Percentiles rank a stretch among this genome's conserved stretches.
Evolutionary conservation across 805 yeast species (phyloP).

Genomic region (Candida argentea): DNA sequence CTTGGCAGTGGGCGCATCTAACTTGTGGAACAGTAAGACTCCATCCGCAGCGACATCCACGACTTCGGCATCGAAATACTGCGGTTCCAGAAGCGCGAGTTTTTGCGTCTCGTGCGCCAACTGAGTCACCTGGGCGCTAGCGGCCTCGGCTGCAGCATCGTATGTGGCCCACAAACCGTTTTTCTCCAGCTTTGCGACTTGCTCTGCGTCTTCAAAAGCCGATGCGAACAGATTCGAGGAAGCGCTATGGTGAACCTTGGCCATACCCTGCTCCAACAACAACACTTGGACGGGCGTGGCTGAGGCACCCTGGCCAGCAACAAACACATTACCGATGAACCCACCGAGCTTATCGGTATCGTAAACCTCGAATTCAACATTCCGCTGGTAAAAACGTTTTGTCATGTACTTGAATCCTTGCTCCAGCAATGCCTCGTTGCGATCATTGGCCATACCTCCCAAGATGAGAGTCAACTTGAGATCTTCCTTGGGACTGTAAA

Average conservation of each 20-base stretch:
- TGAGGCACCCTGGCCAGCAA: conserved; percentile 34
- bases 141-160: conserved; percentile 31
- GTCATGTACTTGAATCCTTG: conserved; percentile 46
- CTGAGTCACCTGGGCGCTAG: conserved; percentile 14
- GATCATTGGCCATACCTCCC: conserved; percentile 54
- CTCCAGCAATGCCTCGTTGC: conserved; percentile 27
- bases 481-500: conserved; percentile 64
- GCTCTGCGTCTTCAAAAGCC: conserved; percentile 53
- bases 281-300: conserved; percentile 48
- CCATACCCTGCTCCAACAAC: conserved; percentile 54
- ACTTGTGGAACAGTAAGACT: conserved; percentile 34
- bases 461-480: conserved; percentile 58
- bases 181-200: conserved; percentile 41
- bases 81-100: conserved; percentile 23
- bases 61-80: conserved; percentile 44
- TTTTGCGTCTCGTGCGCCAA: conserved; percentile 4
- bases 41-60: conserved; percentile 38
- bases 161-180: conserved; percentile 63
- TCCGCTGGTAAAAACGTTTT: conserved; percentile 56
- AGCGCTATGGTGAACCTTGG: conserved; percentile 54
- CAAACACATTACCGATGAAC: conserved; percentile 63
- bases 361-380: conserved; percentile 58
- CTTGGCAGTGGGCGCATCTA: conserved; percentile 26
- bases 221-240: conserved; percentile 43
- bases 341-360: conserved; percentile 72